Evolutionary conservation across 2,329 filamentous ascomycete species (phyloP), one percentile per base, ranked within the genome.

Genomic region (Paramyrothecium roridum): DNA sequence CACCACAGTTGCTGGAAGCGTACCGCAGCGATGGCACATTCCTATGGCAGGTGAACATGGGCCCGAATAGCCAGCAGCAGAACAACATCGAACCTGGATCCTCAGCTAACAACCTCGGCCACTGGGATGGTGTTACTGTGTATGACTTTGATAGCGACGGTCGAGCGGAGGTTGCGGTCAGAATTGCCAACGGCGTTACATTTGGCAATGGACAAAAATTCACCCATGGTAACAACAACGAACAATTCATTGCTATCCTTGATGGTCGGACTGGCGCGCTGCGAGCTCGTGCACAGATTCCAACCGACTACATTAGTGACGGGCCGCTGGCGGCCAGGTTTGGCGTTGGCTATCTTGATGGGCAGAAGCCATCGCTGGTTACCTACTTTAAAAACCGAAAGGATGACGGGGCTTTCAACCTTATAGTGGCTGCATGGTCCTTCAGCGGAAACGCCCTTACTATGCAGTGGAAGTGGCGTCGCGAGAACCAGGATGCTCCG

Each of bases 71-170:
- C 52, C 50, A 56, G 23, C 54, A 63, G 6, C 61, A 63, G 34
- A 47, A 61, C 22, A 65, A 60, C 11, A 65, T 65, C 21, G 55
- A 53, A 1, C 62, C 61, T 1, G 60, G 62, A 1, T 55, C 61
- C 3, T 54, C 61, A 2, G 48, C 62, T 4, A 56, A 60, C 21
- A 50, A 63, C 11, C 54, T 65, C 1, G 61, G 61, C 1, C 57
- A 65, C 48, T 63, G 59, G 60, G 61, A 65, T 19, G 60, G 61
- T 2, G 60, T 58, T 8, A 65, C 61, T 12, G 61, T 65, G 3
- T 65, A 60, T 16, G 61, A 65, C 45, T 61, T 65, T 48, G 59
- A 65, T 49, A 63, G 57, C 11, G 60, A 65, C 8, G 60, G 61
- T 3, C 48, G 47, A 1, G 60, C 63, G 17, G 61, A 65, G 21